A percentile compares a stretch with the other conserved stretches of the same genome.
Conservation (phyloP, 169 alveolate species). For the Babesia caballi region DNA sequence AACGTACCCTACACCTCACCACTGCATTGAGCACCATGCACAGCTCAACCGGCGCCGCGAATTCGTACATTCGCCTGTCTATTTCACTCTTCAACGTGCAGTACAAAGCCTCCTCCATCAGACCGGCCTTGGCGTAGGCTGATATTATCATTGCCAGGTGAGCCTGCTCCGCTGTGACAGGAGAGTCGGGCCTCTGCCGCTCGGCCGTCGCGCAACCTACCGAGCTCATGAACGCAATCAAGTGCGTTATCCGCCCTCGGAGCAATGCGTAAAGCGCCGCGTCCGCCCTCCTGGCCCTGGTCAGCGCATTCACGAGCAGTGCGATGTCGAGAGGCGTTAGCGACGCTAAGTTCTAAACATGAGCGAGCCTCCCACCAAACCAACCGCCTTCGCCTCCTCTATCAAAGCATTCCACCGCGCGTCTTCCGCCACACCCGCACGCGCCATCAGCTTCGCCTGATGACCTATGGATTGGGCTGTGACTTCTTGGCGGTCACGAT, state of each 20-base stretch:
- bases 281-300: slow-evolving; percentile 41
- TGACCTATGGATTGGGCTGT: not conserved
- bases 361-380: not conserved
- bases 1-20: slow-evolving; percentile 45
- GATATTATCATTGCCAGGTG: slow-evolving; percentile 68
- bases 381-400: slow-evolving; percentile 10
- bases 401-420: slow-evolving; percentile 22
- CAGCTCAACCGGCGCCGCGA: slow-evolving; percentile 53
- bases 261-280: slow-evolving; percentile 25
- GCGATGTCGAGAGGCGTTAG: slow-evolving; percentile 62
- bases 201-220: not conserved
- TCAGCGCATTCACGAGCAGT: slow-evolving; percentile 46
- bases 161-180: not conserved
- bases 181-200: not conserved
- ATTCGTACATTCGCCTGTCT: slow-evolving; percentile 41
- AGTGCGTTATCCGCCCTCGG: slow-evolving; percentile 5
- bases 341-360: slow-evolving; percentile 4
- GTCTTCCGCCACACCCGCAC: not conserved
- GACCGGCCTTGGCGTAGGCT: slow-evolving; percentile 61
- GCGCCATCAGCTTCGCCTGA: slow-evolving; percentile 32
- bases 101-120: slow-evolving; percentile 23
- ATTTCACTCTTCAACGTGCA: slow-evolving; percentile 18
- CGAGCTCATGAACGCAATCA: slow-evolving; percentile 29
- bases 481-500: not conserved
- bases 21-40: slow-evolving; percentile 64